These are phyloP conservation scores for Arthrobotrys musiformis DNA, from an alignment of 2,329 filamentous ascomycete species.

Conservation along the genomic window DNA sequence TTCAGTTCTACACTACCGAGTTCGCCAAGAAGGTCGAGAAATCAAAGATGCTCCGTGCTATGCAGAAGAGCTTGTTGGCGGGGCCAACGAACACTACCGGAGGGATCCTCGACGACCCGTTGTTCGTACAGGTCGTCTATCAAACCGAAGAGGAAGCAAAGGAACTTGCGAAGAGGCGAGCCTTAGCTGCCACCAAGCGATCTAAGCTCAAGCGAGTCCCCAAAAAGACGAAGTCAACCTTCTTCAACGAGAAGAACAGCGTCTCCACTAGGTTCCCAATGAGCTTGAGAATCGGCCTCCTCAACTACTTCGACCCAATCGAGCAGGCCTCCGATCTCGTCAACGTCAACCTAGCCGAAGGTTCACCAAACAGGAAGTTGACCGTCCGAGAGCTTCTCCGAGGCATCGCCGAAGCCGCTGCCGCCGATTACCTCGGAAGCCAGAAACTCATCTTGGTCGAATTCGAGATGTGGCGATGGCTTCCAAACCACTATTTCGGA, in stretches of 20 bases:
- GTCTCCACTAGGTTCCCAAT: not conserved
- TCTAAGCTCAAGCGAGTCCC: not conserved
- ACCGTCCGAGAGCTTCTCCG: not conserved
- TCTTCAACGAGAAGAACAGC: slow-evolving; percentile 1
- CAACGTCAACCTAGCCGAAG: not conserved
- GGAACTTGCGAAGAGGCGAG: not conserved
- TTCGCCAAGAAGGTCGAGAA: not conserved
- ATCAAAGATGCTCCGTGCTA: not conserved
- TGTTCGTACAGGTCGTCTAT: too few species aligned
- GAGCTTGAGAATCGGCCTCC: not conserved
- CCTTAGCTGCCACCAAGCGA: not conserved
- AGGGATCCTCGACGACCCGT: not conserved
- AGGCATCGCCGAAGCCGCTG: not conserved
- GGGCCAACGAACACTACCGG: not conserved
- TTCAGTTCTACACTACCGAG: not conserved
- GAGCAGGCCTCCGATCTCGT: not conserved
- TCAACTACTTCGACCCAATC: not conserved
- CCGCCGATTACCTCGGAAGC: too few species aligned
- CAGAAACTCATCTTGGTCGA: not conserved
- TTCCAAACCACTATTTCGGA: not conserved
- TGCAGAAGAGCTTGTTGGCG: too few species aligned
- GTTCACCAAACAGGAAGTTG: not conserved
- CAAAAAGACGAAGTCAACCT: not conserved
- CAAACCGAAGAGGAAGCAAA: not conserved
- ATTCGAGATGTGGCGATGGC: slow-evolving; percentile 3